Evolutionary conservation across 2,329 filamentous ascomycete species (phyloP).

Genomic region (Polytolypa hystricis): DNA sequence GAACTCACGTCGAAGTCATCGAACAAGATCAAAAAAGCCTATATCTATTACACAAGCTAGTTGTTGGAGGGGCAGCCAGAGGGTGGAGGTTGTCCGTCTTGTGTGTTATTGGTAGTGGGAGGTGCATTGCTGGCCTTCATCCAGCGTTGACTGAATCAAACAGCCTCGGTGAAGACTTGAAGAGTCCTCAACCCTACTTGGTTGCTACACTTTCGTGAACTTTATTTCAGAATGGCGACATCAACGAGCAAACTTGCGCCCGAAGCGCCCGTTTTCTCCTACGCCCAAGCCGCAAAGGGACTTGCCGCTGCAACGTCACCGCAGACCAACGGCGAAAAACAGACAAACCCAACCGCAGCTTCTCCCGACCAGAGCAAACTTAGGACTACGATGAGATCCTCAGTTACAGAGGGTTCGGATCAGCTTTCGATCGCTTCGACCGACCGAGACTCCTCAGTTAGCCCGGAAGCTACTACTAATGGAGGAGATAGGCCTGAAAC

Average conservation of each 20-base stretch:
- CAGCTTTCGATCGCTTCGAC: slow-evolving; percentile 7
- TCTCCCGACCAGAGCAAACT: slow-evolving; percentile 20
- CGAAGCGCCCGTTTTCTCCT: slow-evolving; percentile 62
- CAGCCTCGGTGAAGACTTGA: not conserved
- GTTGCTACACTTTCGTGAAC: slow-evolving; percentile 1
- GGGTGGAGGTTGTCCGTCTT: slow-evolving; percentile 6
- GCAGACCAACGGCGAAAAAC: slow-evolving; percentile 27
- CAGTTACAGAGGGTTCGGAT: slow-evolving; percentile 20
- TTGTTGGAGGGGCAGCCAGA: slow-evolving; percentile 11
- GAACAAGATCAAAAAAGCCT: not conserved
- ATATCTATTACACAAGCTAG: slow-evolving; percentile 2
- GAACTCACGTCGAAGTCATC: not conserved
- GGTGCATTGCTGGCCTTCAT: slow-evolving; percentile 1
- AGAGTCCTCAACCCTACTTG: not conserved
- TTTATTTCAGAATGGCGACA: slow-evolving; percentile 31
- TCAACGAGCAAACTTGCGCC: slow-evolving; percentile 22
- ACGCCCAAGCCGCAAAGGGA: slow-evolving; percentile 90
- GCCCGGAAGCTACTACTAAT: too few species aligned
- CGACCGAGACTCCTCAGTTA: too few species aligned
- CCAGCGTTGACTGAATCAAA: too few species aligned
- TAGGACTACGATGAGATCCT: slow-evolving; percentile 19
- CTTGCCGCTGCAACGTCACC: slow-evolving; percentile 41
- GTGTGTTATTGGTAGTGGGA: slow-evolving; percentile 3
- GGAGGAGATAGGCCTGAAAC: too few species aligned
- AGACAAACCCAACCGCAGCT: slow-evolving; percentile 20